Evolutionary conservation across 2,329 filamentous ascomycete species (phyloP).

Genomic region (Rasamsonia emersonii): DNA sequence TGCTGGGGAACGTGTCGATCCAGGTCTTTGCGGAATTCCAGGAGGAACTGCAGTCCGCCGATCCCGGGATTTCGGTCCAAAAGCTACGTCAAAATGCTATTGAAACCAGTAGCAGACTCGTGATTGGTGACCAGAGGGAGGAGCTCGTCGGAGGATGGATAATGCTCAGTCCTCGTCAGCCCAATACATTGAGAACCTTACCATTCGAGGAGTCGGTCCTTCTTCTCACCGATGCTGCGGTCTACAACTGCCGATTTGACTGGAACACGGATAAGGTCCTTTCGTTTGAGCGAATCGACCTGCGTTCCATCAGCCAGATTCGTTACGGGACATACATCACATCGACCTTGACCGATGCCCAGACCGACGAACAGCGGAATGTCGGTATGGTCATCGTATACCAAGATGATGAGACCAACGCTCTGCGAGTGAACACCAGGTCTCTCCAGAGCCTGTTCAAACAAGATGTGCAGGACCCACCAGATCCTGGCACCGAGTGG

Average conservation of each 20-base stretch:
- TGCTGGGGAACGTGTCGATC: slow-evolving; percentile 78
- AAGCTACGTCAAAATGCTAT: slow-evolving; percentile 83
- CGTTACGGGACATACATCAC: slow-evolving; percentile 84
- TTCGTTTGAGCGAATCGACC: slow-evolving; percentile 77
- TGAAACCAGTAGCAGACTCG: slow-evolving; percentile 77
- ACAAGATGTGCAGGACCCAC: slow-evolving; percentile 21
- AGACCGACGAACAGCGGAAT: slow-evolving; percentile 70
- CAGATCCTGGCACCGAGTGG: slow-evolving; percentile 27
- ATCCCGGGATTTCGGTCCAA: slow-evolving; percentile 78
- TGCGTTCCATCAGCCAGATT: slow-evolving; percentile 64
- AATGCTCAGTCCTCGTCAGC: slow-evolving; percentile 63
- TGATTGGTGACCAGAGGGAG: slow-evolving; percentile 73
- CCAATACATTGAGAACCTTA: slow-evolving; percentile 59
- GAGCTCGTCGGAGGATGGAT: slow-evolving; percentile 88
- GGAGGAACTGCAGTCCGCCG: slow-evolving; percentile 82
- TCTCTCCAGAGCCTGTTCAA: slow-evolving; percentile 57
- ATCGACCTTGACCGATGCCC: slow-evolving; percentile 67
- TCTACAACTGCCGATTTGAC: slow-evolving; percentile 88
- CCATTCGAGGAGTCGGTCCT: slow-evolving; percentile 85
- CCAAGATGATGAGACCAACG: slow-evolving; percentile 59
- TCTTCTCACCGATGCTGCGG: slow-evolving; percentile 70
- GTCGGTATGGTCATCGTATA: slow-evolving; percentile 78
- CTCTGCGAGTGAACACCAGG: slow-evolving; percentile 75
- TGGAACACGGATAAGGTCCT: slow-evolving; percentile 93
- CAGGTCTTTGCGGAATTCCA: slow-evolving; percentile 92